Conservation (phyloP, 2,329 filamentous ascomycete species). For the Trichoderma sp. region DNA sequence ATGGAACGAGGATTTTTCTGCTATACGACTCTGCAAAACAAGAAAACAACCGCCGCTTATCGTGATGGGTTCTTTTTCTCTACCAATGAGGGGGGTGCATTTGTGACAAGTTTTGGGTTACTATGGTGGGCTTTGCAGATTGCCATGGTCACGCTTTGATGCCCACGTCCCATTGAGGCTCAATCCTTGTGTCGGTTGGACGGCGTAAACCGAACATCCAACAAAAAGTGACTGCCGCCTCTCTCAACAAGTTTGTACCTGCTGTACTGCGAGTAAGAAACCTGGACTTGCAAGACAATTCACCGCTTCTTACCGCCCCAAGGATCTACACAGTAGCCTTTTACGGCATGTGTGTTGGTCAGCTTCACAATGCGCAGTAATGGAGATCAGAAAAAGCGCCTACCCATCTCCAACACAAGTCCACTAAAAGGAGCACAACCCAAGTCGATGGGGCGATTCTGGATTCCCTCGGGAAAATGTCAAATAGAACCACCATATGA, state of each 20-base stretch:
- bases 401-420: conserved; percentile 22
- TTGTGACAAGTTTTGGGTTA: neutral
- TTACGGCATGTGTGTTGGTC: neutral
- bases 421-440: neutral
- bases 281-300: neutral
- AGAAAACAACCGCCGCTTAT: neutral
- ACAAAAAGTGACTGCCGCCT: neutral
- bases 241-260: neutral
- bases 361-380: neutral
- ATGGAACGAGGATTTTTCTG: conserved; percentile 3
- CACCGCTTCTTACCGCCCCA: neutral
- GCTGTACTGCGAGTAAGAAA: neutral
- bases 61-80: neutral
- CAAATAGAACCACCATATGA: neutral
- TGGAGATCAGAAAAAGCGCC: neutral
- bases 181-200: neutral
- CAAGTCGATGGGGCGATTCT: neutral
- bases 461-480: neutral
- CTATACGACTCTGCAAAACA: neutral
- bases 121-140: neutral
- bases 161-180: neutral
- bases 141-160: neutral
- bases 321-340: neutral
- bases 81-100: neutral
- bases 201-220: neutral